Evolutionary conservation across 23 red algal species (phyloP).

Genomic region (Gracilariopsis chorda): DNA sequence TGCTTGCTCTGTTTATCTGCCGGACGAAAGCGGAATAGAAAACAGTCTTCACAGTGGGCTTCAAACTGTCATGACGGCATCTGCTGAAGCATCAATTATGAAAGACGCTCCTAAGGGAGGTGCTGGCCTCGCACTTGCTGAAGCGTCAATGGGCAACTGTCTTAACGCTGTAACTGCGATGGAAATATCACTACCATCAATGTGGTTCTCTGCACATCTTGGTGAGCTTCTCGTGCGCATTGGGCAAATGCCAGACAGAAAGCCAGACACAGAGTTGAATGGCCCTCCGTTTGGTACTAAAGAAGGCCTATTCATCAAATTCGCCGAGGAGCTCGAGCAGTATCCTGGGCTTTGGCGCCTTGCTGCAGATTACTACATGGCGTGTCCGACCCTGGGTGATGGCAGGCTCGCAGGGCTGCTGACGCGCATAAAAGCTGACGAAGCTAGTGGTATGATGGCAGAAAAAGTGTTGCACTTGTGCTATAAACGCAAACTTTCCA

Average conservation of each 20-base stretch:
- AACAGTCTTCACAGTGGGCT: conserved; percentile 9
- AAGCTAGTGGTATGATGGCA: neutral
- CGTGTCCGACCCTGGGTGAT: conserved; percentile 29
- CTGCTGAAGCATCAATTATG: neutral
- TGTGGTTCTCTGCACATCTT: conserved; percentile 64
- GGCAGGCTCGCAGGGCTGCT: conserved; percentile 26
- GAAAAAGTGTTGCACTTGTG: conserved; percentile 59
- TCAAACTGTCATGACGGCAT: neutral
- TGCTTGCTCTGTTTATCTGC: conserved; percentile 13
- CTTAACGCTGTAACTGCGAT: conserved; percentile 21
- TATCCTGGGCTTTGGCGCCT: conserved; percentile 54
- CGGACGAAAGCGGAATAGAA: neutral
- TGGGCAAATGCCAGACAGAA: neutral
- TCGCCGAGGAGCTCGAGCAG: conserved; percentile 35
- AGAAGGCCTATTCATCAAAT: conserved; percentile 35
- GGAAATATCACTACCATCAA: conserved; percentile 14
- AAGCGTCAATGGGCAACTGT: conserved; percentile 30
- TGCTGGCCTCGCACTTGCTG: conserved; percentile 51
- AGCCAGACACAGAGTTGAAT: neutral
- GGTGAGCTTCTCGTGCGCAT: conserved; percentile 37
- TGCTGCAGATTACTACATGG: conserved; percentile 64
- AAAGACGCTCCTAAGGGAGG: conserved; percentile 22
- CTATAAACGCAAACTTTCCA: conserved; percentile 4
- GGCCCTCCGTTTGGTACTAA: neutral
- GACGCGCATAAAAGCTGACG: conserved; percentile 6